A percentile compares a stretch with the other conserved stretches of the same genome.
These are phyloP conservation scores for Aspergillaceae sp. DNA, from an alignment of 2,329 filamentous ascomycete species.

Conservation along the genomic window DNA sequence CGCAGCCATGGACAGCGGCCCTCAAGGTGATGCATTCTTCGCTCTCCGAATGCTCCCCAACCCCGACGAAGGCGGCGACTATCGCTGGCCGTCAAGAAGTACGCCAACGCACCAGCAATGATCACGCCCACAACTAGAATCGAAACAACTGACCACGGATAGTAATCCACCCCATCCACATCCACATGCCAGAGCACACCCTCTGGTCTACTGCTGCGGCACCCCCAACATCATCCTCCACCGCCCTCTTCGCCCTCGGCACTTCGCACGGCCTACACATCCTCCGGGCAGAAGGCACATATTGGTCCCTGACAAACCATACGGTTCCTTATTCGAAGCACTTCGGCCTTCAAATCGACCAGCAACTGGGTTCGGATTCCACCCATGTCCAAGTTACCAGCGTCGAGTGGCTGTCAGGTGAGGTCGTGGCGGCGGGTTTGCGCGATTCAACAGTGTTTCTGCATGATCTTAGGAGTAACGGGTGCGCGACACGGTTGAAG, in stretches of 20 bases:
- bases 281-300: conserved; percentile 14
- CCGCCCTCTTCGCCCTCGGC: conserved; percentile 28
- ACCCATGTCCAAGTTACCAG: conserved; percentile 10
- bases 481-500: conserved; percentile 23
- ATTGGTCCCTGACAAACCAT: conserved; percentile 15
- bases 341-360: too few species aligned
- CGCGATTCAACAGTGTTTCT: conserved; percentile 27
- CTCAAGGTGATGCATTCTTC: conserved; percentile 24
- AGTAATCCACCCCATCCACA: conserved; percentile 21
- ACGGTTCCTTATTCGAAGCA: too few species aligned
- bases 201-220: conserved; percentile 32
- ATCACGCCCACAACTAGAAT: background rate
- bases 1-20: conserved; percentile 29
- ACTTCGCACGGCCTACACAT: conserved; percentile 30
- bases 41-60: conserved; percentile 23
- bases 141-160: background rate
- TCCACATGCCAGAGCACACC: conserved; percentile 19
- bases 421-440: conserved; percentile 29
- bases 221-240: conserved; percentile 17
- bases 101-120: background rate
- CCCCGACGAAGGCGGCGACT: conserved; percentile 24
- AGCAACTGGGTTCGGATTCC: conserved; percentile 2
- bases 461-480: conserved; percentile 27
- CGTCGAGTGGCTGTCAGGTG: conserved; percentile 31
- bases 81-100: conserved; percentile 24